Percentiles rank a stretch among this genome's conserved stretches.
These are phyloP conservation scores for Musa itinerans DNA, from an alignment of 176 grass and related monocot genomes.

Conservation along the genomic window DNA sequence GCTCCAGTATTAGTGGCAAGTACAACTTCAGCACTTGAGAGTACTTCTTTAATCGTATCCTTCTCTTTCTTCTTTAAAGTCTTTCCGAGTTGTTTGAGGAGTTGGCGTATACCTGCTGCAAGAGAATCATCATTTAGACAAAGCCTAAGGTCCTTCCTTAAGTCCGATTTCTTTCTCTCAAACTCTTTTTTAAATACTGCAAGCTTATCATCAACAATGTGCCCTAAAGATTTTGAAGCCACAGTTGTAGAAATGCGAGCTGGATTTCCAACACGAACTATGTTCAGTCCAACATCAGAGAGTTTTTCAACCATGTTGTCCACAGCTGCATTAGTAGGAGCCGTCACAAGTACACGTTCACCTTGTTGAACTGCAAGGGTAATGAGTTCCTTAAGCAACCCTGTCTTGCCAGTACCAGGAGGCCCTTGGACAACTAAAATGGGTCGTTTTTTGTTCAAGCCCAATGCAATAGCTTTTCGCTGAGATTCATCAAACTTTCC, in stretches of 20 bases:
- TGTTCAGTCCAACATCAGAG: slow-evolving; percentile 51
- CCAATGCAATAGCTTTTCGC: slow-evolving; percentile 60
- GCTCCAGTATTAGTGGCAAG: slow-evolving; percentile 82
- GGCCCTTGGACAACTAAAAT: slow-evolving; percentile 78
- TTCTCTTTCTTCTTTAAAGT: slow-evolving; percentile 82
- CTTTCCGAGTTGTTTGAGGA: slow-evolving; percentile 87
- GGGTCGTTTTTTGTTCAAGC: slow-evolving; percentile 82
- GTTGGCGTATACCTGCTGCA: slow-evolving; percentile 79
- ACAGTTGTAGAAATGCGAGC: slow-evolving; percentile 63
- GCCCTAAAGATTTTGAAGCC: slow-evolving; percentile 69
- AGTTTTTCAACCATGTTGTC: slow-evolving; percentile 91
- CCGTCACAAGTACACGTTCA: slow-evolving; percentile 73
- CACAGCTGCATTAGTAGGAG: slow-evolving; percentile 70
- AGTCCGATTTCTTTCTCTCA: slow-evolving; percentile 81
- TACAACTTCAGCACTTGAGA: slow-evolving; percentile 62
- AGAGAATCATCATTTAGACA: slow-evolving; percentile 91
- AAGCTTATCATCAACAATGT: slow-evolving; percentile 72
- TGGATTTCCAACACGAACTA: slow-evolving; percentile 90
- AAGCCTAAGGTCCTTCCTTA: slow-evolving; percentile 80
- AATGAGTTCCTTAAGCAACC: slow-evolving; percentile 69
- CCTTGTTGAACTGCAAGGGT: slow-evolving; percentile 65
- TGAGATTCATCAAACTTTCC: slow-evolving; percentile 66
- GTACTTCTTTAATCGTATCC: slow-evolving; percentile 73
- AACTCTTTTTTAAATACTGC: slow-evolving; percentile 66
- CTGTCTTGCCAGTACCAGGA: slow-evolving; percentile 90